Base-by-base conservation (phyloP, 192 early-diverging fungal genomes). In the Umbelopsis vinacea region DNA sequence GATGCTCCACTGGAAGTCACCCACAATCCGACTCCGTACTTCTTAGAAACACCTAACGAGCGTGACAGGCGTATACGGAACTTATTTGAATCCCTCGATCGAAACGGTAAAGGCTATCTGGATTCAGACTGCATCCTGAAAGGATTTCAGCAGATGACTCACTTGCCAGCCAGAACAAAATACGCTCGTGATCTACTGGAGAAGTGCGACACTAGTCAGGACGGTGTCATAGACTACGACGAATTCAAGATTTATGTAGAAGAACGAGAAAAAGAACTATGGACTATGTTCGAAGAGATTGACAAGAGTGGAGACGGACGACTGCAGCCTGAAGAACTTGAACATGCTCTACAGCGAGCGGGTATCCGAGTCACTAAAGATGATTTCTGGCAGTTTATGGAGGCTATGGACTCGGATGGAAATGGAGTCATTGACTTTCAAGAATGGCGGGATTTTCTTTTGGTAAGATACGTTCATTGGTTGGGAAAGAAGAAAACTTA, bases 401-500 rank as follows among this genome's bases (percentile, higher is more conserved):
- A 79, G 17, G 81, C 76, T 66, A 85, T 91, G 77, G 91, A 92
- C 70, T 81, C 71, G n/a, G 85, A 91, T 73, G 74, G 79, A 12
- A 83, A 88, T 79, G 90, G 90, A 52, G 82, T 77, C 19, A 89
- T 93, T 45, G 86, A 86, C 69, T 93, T 82, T 74, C 72, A 82
- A 29, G 90, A 90, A 66, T 93, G 90, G 90, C 84, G 88, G 55
- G 88, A 87, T 73, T 86, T 86, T 68, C 68, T 86, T 29, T 69
- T 86, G 74, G 85, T 86, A 80, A 77, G 68, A 40, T 55, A 8
- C 67, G 17, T 45, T 26, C 50, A 67, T 54, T 46, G 23, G 37
- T 23, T 66, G 29, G 6, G 37, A 29, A 9, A 47, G 21, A 33
- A 29, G 29, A 70, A 23, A 38, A 15, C 67, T 23, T 21, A 60